These are phyloP conservation scores for Salvia miltiorrhiza DNA, from an alignment of 257 asterid genomes.

Conservation along the genomic window DNA sequence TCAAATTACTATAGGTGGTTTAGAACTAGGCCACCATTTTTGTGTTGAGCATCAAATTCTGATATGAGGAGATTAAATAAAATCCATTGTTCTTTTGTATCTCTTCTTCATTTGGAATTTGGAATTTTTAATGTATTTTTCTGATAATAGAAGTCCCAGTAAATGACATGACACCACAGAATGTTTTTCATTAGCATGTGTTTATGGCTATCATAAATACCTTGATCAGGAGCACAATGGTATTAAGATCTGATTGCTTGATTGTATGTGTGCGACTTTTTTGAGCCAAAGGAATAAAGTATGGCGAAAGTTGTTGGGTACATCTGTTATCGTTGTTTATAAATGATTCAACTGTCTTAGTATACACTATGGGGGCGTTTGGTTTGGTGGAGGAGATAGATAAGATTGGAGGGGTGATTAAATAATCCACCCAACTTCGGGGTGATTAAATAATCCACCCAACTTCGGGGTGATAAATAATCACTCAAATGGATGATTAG, in stretches of 20 bases:
- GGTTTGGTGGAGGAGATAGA: no score
- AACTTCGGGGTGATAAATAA: no score
- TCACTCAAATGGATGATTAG: no score
- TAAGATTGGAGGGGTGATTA: no score
- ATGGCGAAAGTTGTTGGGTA: background rate
- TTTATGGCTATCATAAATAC: background rate
- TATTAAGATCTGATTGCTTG: background rate
- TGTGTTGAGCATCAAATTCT: background rate
- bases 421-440: no score
- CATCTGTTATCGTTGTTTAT: background rate
- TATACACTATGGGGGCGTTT: background rate
- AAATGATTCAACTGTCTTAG: background rate
- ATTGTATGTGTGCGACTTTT: background rate
- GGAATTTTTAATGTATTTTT: background rate
- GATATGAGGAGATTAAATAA: background rate
- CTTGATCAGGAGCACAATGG: background rate
- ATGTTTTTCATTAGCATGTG: slow-evolving; percentile 6
- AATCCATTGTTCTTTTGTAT: background rate
- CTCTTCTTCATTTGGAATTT: background rate
- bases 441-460: no score
- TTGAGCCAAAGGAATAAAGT: background rate
- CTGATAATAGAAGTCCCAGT: background rate
- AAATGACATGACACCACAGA: background rate
- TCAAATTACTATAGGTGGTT: background rate
- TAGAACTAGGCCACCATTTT: background rate